Evolutionary conservation across 306 rosid species (phyloP), one percentile per base, ranked within the genome.

Genomic region (Prunus salicina): DNA sequence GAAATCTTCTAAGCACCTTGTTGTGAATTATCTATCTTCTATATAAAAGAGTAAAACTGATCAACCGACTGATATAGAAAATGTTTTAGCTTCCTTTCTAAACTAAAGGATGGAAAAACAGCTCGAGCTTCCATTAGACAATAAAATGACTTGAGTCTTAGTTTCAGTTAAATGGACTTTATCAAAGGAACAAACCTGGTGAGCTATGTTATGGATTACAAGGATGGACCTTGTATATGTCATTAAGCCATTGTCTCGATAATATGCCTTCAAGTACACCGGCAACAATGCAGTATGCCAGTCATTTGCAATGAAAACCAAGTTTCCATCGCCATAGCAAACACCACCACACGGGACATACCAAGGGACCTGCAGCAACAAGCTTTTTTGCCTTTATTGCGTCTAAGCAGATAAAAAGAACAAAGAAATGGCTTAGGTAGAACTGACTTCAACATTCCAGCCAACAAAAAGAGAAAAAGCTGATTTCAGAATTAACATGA

Each of bases 281-380:
- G 99, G 99, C 50, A 96, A 84, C 88, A 96, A 78, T 43, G 99
- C 96, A 50, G 98, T 89, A 82, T 96, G 98, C 99, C 99, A 96
- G 82, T 96, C 99, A 83, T 96, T 96, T 72, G 93, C 97, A 64
- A 96, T 89, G 81, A 91, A 96, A 72, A 56, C 99, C 88, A 96
- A 84, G 90, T 96, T 96, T 72, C 97, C 99, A 83, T 96, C 99
- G 80, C 99, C 99, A 83, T 96, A 96, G 89, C 96, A 89, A 74
- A 82, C 71, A 45, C 98, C 99, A 32, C 99, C 99, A 66, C 99
- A 96, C 22, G 98, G 99, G 73, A 92, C 93, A 81, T 89, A 32
- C 99, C 99, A 96, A 62, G 97, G 97, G 79, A 91, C 96, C 99
- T 96, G 92, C 77, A 78, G 76, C 86, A 79, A 70, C 52, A 51